A percentile compares a stretch with the other conserved stretches of the same genome.
phyloP scores from a whole-genome alignment of 331 rosid genomes.

The Stylosanthes scabra region DNA sequence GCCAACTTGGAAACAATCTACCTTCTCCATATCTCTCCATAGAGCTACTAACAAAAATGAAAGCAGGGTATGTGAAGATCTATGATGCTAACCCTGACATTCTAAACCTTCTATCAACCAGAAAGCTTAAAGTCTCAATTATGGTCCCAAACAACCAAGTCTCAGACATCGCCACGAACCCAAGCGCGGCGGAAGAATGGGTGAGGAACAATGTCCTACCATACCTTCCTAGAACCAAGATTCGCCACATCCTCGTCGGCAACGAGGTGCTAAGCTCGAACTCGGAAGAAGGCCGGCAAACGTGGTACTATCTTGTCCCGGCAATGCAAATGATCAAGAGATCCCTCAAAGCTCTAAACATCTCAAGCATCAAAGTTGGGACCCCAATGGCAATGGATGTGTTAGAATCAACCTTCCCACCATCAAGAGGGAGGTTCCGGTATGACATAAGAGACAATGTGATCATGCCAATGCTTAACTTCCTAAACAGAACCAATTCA shows the following conservation, averaged over 20 bases:
- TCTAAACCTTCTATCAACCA: constrained; percentile 52
- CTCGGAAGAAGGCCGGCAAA: constrained; percentile 52
- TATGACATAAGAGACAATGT: constrained; percentile 46
- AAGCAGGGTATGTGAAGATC: constrained; percentile 64
- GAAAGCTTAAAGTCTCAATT: constrained; percentile 70
- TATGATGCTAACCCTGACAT: constrained; percentile 75
- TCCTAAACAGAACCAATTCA: constrained; percentile 64
- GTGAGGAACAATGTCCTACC: constrained; percentile 63
- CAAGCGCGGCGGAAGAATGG: constrained; percentile 78
- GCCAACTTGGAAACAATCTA: constrained; percentile 72
- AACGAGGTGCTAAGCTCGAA: constrained; percentile 71
- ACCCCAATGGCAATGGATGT: constrained; percentile 87
- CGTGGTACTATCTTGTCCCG: constrained; percentile 79
- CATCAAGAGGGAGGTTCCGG: constrained; percentile 59
- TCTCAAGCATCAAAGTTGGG: constrained; percentile 60
- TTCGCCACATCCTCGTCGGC: constrained; percentile 74
- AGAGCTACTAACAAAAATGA: constrained; percentile 58
- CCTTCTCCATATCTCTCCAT: constrained; percentile 63
- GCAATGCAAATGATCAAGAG: constrained; percentile 61
- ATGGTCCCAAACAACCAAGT: constrained; percentile 78
- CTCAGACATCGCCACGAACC: constrained; percentile 60
- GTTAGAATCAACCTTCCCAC: constrained; percentile 65
- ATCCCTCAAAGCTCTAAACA: constrained; percentile 52
- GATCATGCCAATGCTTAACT: constrained; percentile 63
- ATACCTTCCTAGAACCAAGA: constrained; percentile 59